Percentiles rank a stretch among this genome's conserved stretches.
phyloP scores from a whole-genome alignment of 2,329 filamentous ascomycete species.

The Nemania serpens region DNA sequence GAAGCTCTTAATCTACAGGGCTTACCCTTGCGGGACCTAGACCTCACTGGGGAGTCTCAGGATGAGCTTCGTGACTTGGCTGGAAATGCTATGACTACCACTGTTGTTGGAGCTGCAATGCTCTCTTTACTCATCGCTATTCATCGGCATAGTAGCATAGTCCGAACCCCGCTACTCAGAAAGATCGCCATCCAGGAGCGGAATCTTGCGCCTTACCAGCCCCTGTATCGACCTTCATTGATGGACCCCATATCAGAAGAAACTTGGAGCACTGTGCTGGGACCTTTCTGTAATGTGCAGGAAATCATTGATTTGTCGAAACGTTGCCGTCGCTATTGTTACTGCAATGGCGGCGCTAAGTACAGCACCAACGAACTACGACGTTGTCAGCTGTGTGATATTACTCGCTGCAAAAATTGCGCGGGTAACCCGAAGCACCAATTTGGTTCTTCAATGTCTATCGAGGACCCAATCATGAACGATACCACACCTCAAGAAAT shows the following conservation, averaged over 20 bases:
- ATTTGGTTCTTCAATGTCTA: slow-evolving; percentile 20
- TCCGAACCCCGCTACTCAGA: background rate
- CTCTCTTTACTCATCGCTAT: slow-evolving; percentile 59
- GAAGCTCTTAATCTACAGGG: slow-evolving; percentile 72
- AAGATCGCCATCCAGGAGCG: background rate
- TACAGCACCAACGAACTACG: slow-evolving; percentile 37
- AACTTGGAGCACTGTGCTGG: slow-evolving; percentile 12
- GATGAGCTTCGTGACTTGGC: slow-evolving; percentile 70
- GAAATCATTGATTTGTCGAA: slow-evolving; percentile 21
- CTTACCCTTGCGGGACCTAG: slow-evolving; percentile 64
- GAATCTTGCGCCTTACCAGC: slow-evolving; percentile 4
- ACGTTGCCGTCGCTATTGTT: slow-evolving; percentile 42
- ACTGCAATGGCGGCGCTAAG: slow-evolving; percentile 41
- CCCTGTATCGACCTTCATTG: slow-evolving; percentile 13
- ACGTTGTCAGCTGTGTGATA: slow-evolving; percentile 43
- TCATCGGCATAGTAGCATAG: background rate
- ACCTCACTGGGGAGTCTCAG: slow-evolving; percentile 66
- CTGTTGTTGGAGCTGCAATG: slow-evolving; percentile 69
- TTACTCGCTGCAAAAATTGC: slow-evolving; percentile 46
- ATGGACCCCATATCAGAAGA: background rate
- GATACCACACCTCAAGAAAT: slow-evolving; percentile 24
- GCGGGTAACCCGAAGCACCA: slow-evolving; percentile 47
- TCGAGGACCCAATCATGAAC: slow-evolving; percentile 30
- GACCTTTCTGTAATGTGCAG: slow-evolving; percentile 5
- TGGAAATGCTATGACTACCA: slow-evolving; percentile 80